Percentiles rank a stretch among this genome's conserved stretches.
These are phyloP conservation scores for Sporothrix phasma DNA, from an alignment of 2,329 filamentous ascomycete species.

Conservation along the genomic window DNA sequence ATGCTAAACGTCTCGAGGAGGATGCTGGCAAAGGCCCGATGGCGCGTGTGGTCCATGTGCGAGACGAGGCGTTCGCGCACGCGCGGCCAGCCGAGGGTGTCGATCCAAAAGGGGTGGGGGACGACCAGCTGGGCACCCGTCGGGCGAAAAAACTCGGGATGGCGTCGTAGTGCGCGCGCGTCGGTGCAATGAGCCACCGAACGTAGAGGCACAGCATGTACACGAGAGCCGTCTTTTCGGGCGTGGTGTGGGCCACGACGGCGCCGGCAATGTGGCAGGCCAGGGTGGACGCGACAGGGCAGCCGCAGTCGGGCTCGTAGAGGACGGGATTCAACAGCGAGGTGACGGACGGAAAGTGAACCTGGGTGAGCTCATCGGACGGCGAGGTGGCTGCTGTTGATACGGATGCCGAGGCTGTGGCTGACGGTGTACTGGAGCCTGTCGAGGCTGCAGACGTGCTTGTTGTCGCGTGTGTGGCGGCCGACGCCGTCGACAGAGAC, in stretches of 20 bases:
- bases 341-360: constrained; percentile 7
- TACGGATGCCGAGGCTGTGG: neutral
- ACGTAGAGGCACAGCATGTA: constrained; percentile 14
- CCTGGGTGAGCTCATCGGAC: neutral
- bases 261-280: constrained; percentile 8
- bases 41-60: constrained; percentile 10
- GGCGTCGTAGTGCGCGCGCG: constrained; percentile 13
- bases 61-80: constrained; percentile 12
- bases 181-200: constrained; percentile 12
- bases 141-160: constrained; percentile 14
- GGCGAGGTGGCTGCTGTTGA: neutral
- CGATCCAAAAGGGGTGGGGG: constrained; percentile 15
- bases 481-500: neutral
- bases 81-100: constrained; percentile 12
- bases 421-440: neutral
- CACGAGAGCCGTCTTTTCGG: constrained; percentile 12
- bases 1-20: constrained; percentile 8
- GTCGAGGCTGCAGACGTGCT: neutral
- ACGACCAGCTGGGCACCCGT: constrained; percentile 11
- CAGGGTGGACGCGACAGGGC: neutral
- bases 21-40: constrained; percentile 4
- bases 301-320: neutral
- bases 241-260: neutral
- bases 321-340: constrained; percentile 14
- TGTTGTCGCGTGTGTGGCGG: neutral